Conservation (phyloP, 768 basidiomycete species). For the Lentinula edodes region DNA sequence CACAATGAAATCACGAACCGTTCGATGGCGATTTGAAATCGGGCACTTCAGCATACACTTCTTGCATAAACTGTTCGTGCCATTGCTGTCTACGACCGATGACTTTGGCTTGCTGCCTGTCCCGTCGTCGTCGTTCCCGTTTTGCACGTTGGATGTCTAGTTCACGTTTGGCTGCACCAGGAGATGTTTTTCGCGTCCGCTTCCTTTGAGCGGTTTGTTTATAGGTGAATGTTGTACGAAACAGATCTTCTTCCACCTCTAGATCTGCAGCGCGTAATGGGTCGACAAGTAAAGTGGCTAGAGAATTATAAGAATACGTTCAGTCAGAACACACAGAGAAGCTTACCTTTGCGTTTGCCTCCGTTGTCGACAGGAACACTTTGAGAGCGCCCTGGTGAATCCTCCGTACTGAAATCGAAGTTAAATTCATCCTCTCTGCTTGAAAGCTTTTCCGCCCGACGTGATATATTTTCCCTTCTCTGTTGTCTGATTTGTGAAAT, state of each 20-base stretch:
- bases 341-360: conserved; percentile 46
- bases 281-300: conserved; percentile 30
- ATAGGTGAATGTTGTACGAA: conserved; percentile 27
- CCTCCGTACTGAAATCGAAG: conserved; percentile 16
- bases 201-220: conserved; percentile 30
- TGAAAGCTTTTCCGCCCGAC: conserved; percentile 19
- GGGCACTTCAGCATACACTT: conserved; percentile 31
- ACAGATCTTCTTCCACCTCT: conserved; percentile 26
- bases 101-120: conserved; percentile 32
- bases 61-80: conserved; percentile 34
- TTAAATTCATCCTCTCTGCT: conserved; percentile 6
- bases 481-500: conserved; percentile 27
- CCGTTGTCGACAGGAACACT: conserved; percentile 16
- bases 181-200: conserved; percentile 47
- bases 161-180: conserved; percentile 31
- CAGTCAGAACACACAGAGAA: neutral
- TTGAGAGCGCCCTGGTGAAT: conserved; percentile 10
- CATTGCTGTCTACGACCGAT: conserved; percentile 31
- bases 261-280: conserved; percentile 24
- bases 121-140: conserved; percentile 36
- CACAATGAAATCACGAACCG: conserved; percentile 8
- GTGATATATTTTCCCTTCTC: conserved; percentile 24
- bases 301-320: neutral
- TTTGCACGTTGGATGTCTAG: conserved; percentile 29
- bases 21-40: conserved; percentile 15